These are phyloP conservation scores for Neurospora sp. DNA, from an alignment of 495 filamentous ascomycete species.

Conservation along the genomic window DNA sequence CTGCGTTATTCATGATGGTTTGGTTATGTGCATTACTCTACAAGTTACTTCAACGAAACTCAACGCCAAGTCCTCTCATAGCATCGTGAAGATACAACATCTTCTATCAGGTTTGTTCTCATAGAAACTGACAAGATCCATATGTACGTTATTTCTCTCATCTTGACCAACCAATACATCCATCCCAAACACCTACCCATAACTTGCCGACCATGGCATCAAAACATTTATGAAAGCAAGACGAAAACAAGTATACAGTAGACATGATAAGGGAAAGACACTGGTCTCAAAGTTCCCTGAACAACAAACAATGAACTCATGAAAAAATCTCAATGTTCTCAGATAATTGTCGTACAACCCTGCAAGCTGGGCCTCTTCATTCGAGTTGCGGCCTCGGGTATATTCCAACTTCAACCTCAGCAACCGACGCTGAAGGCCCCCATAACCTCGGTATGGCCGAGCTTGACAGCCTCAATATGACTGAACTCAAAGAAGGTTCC, in stretches of 20 bases:
- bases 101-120: background rate
- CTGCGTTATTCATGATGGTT: background rate
- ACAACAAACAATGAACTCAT: background rate
- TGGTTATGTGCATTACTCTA: background rate
- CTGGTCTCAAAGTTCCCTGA: background rate
- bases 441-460: background rate
- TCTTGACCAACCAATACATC: background rate
- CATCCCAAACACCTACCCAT: background rate
- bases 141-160: background rate
- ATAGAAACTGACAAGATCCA: background rate
- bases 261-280: background rate
- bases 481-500: slow-evolving; percentile 40
- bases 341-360: background rate
- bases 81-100: background rate
- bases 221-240: background rate
- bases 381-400: background rate
- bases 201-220: background rate
- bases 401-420: background rate
- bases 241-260: background rate
- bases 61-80: background rate
- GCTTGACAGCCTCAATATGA: slow-evolving; percentile 35
- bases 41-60: background rate
- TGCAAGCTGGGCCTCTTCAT: background rate
- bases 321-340: background rate
- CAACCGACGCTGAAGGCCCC: background rate